phyloP scores from a whole-genome alignment of 441 rosid species.

The Erysimum cheiri region DNA sequence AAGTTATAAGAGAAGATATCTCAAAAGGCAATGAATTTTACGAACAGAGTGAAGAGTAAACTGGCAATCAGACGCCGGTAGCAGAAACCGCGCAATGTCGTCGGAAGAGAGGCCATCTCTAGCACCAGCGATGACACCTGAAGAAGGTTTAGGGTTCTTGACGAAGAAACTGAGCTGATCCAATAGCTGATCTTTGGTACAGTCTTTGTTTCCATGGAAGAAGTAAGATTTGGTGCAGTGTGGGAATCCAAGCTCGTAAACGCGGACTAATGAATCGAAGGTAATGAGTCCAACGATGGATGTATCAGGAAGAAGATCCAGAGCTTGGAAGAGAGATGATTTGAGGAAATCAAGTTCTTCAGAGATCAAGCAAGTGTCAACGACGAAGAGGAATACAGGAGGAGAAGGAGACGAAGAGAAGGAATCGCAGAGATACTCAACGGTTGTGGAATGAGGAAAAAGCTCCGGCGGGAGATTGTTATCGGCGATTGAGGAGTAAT shows the following conservation, averaged over 20 bases:
- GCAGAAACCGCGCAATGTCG: constrained; percentile 83
- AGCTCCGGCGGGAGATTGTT: constrained; percentile 90
- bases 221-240: constrained; percentile 76
- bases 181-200: constrained; percentile 77
- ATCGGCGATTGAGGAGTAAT: constrained; percentile 72
- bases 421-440: constrained; percentile 65
- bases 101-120: constrained; percentile 85
- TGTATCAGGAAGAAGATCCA: constrained; percentile 70
- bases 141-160: constrained; percentile 73
- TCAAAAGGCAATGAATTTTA: constrained; percentile 6
- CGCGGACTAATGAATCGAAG: constrained; percentile 73
- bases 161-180: constrained; percentile 81
- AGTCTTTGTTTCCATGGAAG: constrained; percentile 81
- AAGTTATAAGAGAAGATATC: constrained; percentile 2
- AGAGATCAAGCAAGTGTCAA: constrained; percentile 84
- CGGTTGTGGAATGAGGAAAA: constrained; percentile 79
- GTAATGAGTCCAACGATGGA: constrained; percentile 83
- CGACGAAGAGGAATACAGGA: constrained; percentile 74
- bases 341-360: constrained; percentile 82
- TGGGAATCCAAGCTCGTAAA: constrained; percentile 83
- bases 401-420: constrained; percentile 52
- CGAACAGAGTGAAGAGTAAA: constrained; percentile 79
- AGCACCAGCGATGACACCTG: constrained; percentile 85
- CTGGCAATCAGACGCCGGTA: constrained; percentile 86
- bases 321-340: constrained; percentile 79